phyloP scores from a whole-genome alignment of 805 yeast genomes.

The Phaffomyces antillensis region DNA sequence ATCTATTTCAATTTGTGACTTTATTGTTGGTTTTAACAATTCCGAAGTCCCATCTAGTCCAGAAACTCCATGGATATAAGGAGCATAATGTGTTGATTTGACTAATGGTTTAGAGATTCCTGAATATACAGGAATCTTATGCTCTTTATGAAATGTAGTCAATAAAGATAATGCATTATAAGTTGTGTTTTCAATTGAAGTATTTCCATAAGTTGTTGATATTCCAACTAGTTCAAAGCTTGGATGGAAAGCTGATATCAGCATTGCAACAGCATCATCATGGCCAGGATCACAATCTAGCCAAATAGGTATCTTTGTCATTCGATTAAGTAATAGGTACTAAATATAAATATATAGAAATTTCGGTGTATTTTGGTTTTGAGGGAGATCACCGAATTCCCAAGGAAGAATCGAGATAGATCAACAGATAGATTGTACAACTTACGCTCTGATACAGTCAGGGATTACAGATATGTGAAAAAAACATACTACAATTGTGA shows the following conservation, averaged over 20 bases:
- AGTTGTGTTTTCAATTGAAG: slow-evolving; percentile 48
- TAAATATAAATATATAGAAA: too few relatives aligned
- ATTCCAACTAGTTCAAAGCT: slow-evolving; percentile 28
- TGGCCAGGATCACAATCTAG: slow-evolving; percentile 91
- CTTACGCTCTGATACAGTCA: too few relatives aligned
- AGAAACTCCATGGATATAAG: slow-evolving; percentile 61
- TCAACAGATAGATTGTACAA: too few relatives aligned
- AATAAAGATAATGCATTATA: slow-evolving; percentile 60
- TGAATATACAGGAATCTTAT: slow-evolving; percentile 52
- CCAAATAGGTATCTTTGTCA: slow-evolving; percentile 58
- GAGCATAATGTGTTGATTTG: slow-evolving; percentile 44
- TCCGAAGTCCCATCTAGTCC: slow-evolving; percentile 74
- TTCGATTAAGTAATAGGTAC: not conserved
- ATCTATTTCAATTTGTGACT: slow-evolving; percentile 25
- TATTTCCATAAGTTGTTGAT: slow-evolving; percentile 34
- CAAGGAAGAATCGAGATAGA: too few relatives aligned
- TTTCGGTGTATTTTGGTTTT: too few relatives aligned
- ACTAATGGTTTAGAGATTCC: slow-evolving; percentile 57
- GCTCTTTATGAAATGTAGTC: slow-evolving; percentile 43
- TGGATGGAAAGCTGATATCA: slow-evolving; percentile 56
- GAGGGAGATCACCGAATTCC: too few relatives aligned
- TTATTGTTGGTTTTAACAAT: slow-evolving; percentile 41
- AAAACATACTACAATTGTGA: too few relatives aligned
- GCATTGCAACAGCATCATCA: slow-evolving; percentile 75
- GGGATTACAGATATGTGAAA: too few relatives aligned